phyloP scores from a whole-genome alignment of 2,329 filamentous ascomycete genomes.

The Drechslerella dactyloides region DNA sequence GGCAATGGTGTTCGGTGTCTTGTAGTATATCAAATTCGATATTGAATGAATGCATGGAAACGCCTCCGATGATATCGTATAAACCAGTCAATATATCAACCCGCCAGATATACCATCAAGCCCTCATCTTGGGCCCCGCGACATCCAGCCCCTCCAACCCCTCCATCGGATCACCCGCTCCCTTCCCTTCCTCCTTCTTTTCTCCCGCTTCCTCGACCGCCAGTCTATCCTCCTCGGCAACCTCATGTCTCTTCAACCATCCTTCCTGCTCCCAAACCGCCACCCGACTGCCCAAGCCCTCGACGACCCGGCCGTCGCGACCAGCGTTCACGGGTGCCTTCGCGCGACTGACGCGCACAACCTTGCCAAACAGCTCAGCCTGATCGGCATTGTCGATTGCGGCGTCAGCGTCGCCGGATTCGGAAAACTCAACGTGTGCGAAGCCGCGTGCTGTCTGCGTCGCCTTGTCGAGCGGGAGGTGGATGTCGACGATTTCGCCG shows the following conservation, averaged over 20 bases:
- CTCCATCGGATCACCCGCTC: conserved; percentile 83
- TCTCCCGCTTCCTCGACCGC: conserved; percentile 67
- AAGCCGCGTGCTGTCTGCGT: conserved; percentile 80
- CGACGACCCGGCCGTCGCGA: conserved; percentile 77
- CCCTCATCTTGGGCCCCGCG: conserved; percentile 77
- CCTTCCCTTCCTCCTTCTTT: conserved; percentile 59
- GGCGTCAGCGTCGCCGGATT: conserved; percentile 82
- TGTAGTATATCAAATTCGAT: no score
- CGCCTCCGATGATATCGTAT: no score
- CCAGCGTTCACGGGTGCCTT: conserved; percentile 65
- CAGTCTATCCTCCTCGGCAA: conserved; percentile 76
- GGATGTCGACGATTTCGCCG: conserved; percentile 90
- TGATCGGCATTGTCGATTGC: conserved; percentile 99
- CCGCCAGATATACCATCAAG: conserved; percentile 26
- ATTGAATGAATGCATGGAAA: no score
- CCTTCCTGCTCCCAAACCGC: conserved; percentile 95
- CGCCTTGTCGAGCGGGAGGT: conserved; percentile 82
- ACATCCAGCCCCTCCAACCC: conserved; percentile 91
- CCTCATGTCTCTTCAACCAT: conserved; percentile 87
- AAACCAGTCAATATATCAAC: no score
- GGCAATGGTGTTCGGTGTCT: no score
- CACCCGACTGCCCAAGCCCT: conserved; percentile 88
- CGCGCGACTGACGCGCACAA: conserved; percentile 88
- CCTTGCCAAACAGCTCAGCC: conserved; percentile 87
- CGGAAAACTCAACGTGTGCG: conserved; percentile 94